phyloP scores from a whole-genome alignment of 345 rosid species.

The Boechera divaricarpa region DNA sequence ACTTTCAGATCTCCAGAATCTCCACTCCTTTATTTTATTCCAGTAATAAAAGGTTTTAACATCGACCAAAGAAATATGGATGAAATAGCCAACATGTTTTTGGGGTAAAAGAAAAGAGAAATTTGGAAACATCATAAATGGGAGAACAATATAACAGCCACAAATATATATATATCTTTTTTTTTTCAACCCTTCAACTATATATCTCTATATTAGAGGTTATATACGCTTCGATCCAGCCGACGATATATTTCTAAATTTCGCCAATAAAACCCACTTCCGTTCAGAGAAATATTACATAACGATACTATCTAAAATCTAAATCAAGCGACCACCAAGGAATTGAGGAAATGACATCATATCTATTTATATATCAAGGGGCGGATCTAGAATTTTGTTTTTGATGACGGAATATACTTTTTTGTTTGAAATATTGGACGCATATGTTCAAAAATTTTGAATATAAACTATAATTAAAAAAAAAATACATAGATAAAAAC shows the following conservation, averaged over 20 bases:
- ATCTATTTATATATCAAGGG: neutral
- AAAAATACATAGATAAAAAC: too few species aligned
- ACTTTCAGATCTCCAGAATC: slow-evolving; percentile 21
- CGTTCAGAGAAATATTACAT: neutral
- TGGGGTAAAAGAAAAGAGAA: too few species aligned
- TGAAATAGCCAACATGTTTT: too few species aligned
- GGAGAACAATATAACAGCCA: neutral
- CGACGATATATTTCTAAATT: neutral
- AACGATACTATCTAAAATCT: slow-evolving; percentile 5
- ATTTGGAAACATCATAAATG: too few species aligned
- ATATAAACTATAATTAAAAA: too few species aligned
- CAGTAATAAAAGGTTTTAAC: neutral
- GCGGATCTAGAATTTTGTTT: too few species aligned
- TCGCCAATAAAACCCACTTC: slow-evolving; percentile 4
- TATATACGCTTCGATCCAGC: neutral
- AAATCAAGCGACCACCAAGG: slow-evolving; percentile 2
- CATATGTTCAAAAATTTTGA: too few species aligned
- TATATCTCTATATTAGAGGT: too few species aligned
- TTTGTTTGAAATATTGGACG: too few species aligned
- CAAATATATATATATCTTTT: neutral
- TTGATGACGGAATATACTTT: too few species aligned
- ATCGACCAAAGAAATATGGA: neutral
- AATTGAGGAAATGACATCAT: slow-evolving; percentile 20
- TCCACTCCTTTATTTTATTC: neutral
- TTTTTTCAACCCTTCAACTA: too few species aligned